Percentiles rank a stretch among this genome's conserved stretches.
Evolutionary conservation across 352 stramenopile species (phyloP).

Genomic region (Albugo candida): DNA sequence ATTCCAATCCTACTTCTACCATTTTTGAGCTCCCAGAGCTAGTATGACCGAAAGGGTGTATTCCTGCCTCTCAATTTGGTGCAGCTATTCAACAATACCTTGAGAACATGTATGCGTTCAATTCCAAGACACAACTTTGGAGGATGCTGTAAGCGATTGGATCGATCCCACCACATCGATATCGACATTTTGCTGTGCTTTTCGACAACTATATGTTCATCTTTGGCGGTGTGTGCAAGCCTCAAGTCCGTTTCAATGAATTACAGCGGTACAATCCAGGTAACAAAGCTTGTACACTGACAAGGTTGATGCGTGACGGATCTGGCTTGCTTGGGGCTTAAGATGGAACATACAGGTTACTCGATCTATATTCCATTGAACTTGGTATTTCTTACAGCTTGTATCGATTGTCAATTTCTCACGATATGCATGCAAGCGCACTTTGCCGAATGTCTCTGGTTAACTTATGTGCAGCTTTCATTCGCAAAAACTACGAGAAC

Average conservation of each 20-base stretch:
- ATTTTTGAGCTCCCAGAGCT: conserved; percentile 48
- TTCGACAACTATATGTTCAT: conserved; percentile 77
- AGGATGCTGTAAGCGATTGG: too few species aligned
- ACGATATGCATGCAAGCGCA: too few species aligned
- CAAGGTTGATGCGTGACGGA: too few species aligned
- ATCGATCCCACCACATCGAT: too few species aligned
- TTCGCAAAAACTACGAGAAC: conserved; percentile 40
- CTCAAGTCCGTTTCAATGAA: conserved; percentile 73
- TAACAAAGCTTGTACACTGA: conserved; percentile 1
- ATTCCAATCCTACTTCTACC: conserved; percentile 67
- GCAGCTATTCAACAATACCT: conserved; percentile 72
- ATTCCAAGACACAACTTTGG: too few species aligned
- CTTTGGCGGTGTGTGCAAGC: conserved; percentile 78
- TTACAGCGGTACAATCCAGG: too few species aligned
- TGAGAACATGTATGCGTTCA: too few species aligned
- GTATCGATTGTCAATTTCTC: too few species aligned
- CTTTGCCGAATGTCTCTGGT: conserved; percentile 52
- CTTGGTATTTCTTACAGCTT: too few species aligned
- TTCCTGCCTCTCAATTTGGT: conserved; percentile 43
- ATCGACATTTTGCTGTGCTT: too few species aligned
- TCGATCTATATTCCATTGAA: conserved; percentile 73
- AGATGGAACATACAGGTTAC: conserved; percentile 61
- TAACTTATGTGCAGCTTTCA: conserved; percentile 52
- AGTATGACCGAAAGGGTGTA: conserved; percentile 33
- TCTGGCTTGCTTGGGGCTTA: conserved; percentile 58